Conservation (phyloP, 1,139 yeast species). For the Saccharomycopsis phalli region DNA sequence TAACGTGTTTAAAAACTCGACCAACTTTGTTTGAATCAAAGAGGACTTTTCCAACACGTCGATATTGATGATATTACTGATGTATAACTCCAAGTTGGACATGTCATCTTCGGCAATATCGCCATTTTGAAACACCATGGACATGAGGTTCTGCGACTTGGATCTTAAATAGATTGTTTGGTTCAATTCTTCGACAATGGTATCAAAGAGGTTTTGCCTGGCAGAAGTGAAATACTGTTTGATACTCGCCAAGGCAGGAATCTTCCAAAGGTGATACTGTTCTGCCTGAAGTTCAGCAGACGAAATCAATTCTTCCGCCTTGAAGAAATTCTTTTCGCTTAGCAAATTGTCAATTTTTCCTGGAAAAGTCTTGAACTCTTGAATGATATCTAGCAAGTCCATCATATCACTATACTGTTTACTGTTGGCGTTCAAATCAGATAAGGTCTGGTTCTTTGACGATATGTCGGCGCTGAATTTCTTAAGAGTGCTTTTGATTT, state of each 20-base stretch:
- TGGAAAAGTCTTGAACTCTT: slow-evolving; percentile 50
- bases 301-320: slow-evolving; percentile 57
- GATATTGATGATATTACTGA: slow-evolving; percentile 48
- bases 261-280: slow-evolving; percentile 49
- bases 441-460: slow-evolving; percentile 45
- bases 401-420: slow-evolving; percentile 59
- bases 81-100: slow-evolving; percentile 45
- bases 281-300: slow-evolving; percentile 50
- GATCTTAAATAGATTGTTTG: slow-evolving; percentile 61
- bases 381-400: slow-evolving; percentile 63
- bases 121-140: slow-evolving; percentile 17
- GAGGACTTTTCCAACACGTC: slow-evolving; percentile 47
- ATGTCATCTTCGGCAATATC: slow-evolving; percentile 26
- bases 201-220: slow-evolving; percentile 57
- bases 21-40: slow-evolving; percentile 30
- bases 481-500: slow-evolving; percentile 42
- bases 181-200: slow-evolving; percentile 68
- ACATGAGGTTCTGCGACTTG: slow-evolving; percentile 22
- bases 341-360: slow-evolving; percentile 56
- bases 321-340: slow-evolving; percentile 57
- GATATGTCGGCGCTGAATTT: slow-evolving; percentile 44
- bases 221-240: slow-evolving; percentile 55
- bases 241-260: slow-evolving; percentile 51
- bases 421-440: slow-evolving; percentile 58
- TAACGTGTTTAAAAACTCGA: slow-evolving; percentile 36